phyloP scores from a whole-genome alignment of 1,139 yeast species.

The Geotrichum reessii region DNA sequence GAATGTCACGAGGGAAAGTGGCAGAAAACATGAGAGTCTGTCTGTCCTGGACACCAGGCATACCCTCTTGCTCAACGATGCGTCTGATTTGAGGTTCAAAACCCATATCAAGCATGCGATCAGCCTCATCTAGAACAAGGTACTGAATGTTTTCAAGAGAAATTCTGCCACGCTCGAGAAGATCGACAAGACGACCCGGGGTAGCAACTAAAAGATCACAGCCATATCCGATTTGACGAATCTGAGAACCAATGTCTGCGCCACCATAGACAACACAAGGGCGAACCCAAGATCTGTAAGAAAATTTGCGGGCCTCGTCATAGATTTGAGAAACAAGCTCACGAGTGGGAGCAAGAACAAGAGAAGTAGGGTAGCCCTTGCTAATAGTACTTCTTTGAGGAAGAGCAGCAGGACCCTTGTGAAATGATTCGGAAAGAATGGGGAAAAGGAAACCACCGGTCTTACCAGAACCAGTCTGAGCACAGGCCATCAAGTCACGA shows the following conservation, averaged over 20 bases:
- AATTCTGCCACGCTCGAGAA: slow-evolving; percentile 89
- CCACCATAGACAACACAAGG: slow-evolving; percentile 98
- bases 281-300: slow-evolving; percentile 97
- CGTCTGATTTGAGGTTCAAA: slow-evolving; percentile 99
- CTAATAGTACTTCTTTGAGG: slow-evolving; percentile 42
- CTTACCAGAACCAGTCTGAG: slow-evolving; percentile 99
- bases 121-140: slow-evolving; percentile 96
- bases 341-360: slow-evolving; percentile 97
- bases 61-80: slow-evolving; percentile 94
- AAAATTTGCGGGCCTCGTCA: slow-evolving; percentile 92
- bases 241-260: slow-evolving; percentile 84
- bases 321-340: slow-evolving; percentile 94
- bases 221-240: slow-evolving; percentile 85
- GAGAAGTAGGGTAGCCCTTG: slow-evolving; percentile 89
- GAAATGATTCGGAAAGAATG: slow-evolving; percentile 84
- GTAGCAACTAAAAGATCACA: slow-evolving; percentile 96
- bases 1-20: slow-evolving; percentile 97
- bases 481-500: slow-evolving; percentile 99
- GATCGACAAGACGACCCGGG: slow-evolving; percentile 97
- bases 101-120: slow-evolving; percentile 99
- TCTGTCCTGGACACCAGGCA: slow-evolving; percentile 87
- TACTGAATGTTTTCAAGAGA: slow-evolving; percentile 86
- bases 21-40: slow-evolving; percentile 98
- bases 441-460: slow-evolving; percentile 99
- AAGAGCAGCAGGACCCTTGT: slow-evolving; percentile 73